Evolutionary conservation across 2,329 filamentous ascomycete species (phyloP).

Genomic region (Geosmithia flava): DNA sequence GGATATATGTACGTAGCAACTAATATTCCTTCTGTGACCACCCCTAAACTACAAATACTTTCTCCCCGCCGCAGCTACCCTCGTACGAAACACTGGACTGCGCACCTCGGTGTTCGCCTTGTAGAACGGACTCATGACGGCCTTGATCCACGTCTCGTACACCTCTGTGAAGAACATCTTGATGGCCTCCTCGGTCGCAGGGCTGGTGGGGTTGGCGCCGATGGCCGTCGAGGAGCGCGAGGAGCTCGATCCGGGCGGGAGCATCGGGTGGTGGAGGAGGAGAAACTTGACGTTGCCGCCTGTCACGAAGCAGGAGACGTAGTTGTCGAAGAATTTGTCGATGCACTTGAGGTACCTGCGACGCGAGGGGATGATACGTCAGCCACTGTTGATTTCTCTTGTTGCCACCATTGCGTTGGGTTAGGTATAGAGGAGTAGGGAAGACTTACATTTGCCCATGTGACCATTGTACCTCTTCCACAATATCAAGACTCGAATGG

Average conservation of each 20-base stretch:
- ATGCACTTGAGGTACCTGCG: slow-evolving; percentile 87
- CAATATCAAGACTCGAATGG: slow-evolving; percentile 85
- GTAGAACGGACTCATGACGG: slow-evolving; percentile 96
- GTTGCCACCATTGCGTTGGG: background rate
- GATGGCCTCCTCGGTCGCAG: slow-evolving; percentile 90
- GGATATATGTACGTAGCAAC: background rate
- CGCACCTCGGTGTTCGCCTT: slow-evolving; percentile 70
- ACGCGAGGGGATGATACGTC: too few relatives aligned
- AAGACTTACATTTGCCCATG: slow-evolving; percentile 62
- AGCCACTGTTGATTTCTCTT: background rate
- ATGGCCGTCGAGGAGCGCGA: slow-evolving; percentile 50
- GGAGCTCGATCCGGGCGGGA: slow-evolving; percentile 24
- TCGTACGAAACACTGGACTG: slow-evolving; percentile 73
- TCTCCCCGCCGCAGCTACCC: slow-evolving; percentile 77
- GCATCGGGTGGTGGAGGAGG: slow-evolving; percentile 72
- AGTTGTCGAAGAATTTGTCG: slow-evolving; percentile 93
- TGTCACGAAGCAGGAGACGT: slow-evolving; percentile 90
- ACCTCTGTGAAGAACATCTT: slow-evolving; percentile 90
- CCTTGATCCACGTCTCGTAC: slow-evolving; percentile 95
- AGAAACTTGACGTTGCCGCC: slow-evolving; percentile 89
- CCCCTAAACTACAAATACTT: slow-evolving; percentile 63
- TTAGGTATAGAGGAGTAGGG: background rate
- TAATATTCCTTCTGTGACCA: too few relatives aligned
- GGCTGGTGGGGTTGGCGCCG: slow-evolving; percentile 72
- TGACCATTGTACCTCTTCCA: slow-evolving; percentile 93